These are phyloP conservation scores for Nakazawaea peltata DNA, from an alignment of 805 yeast species.

Conservation along the genomic window DNA sequence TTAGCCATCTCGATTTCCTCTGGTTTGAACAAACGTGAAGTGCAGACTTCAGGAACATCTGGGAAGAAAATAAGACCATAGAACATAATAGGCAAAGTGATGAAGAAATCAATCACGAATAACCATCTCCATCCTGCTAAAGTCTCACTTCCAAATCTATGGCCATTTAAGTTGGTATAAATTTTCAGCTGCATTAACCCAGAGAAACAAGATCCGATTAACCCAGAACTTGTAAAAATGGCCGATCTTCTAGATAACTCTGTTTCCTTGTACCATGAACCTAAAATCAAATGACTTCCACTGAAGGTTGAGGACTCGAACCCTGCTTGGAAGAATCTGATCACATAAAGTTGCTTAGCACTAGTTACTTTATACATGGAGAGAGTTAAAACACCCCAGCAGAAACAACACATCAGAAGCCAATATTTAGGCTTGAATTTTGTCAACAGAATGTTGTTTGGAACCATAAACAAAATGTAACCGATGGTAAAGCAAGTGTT, in stretches of 20 bases:
- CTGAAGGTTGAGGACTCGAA: conserved; percentile 51
- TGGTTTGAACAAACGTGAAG: conserved; percentile 27
- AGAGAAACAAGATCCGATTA: conserved; percentile 46
- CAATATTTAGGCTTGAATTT: conserved; percentile 43
- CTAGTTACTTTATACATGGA: conserved; percentile 39
- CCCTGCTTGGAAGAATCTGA: conserved; percentile 53
- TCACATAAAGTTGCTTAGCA: conserved; percentile 42
- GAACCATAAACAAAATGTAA: conserved; percentile 52
- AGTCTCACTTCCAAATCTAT: conserved; percentile 30
- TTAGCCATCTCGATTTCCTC: conserved; percentile 34
- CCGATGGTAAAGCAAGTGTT: conserved; percentile 56
- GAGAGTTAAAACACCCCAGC: conserved; percentile 51
- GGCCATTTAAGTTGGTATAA: conserved; percentile 27
- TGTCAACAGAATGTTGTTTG: conserved; percentile 46
- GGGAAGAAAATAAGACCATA: conserved; percentile 40
- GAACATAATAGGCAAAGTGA: conserved; percentile 44
- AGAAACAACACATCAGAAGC: conserved; percentile 43
- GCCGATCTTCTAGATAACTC: conserved; percentile 46
- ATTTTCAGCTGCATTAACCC: conserved; percentile 54
- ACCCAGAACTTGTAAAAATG: conserved; percentile 45
- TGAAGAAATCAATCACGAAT: conserved; percentile 50
- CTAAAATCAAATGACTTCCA: conserved; percentile 47
- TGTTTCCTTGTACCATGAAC: conserved; percentile 42
- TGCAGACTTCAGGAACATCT: conserved; percentile 34
- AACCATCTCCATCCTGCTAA: conserved; percentile 62